Evolutionary conservation across 495 filamentous ascomycete genomes (phyloP).

Genomic region (Wilcoxina mikolae): DNA sequence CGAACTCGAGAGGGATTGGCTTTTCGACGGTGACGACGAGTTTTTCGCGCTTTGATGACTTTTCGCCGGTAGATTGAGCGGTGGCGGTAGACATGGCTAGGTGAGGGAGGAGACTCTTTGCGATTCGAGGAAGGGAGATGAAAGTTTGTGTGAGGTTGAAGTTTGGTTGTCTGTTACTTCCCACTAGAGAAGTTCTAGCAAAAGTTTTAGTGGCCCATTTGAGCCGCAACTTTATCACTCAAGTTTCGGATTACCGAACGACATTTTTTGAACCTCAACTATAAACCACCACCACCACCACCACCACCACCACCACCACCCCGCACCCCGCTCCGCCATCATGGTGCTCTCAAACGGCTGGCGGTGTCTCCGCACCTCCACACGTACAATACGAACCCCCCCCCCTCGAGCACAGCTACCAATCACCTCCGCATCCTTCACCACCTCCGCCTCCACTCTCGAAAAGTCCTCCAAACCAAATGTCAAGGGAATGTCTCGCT

Average conservation of each 20-base stretch:
- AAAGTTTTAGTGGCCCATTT: neutral
- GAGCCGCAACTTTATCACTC: too few relatives aligned
- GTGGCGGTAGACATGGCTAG: neutral
- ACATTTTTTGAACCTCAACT: neutral
- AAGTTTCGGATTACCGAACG: neutral
- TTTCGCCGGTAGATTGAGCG: neutral
- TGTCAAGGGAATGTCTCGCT: neutral
- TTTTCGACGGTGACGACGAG: slow-evolving; percentile 53
- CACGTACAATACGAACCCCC: slow-evolving; percentile 1
- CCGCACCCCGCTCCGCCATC: slow-evolving; percentile 3
- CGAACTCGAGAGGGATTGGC: slow-evolving; percentile 80
- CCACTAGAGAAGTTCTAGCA: too few relatives aligned
- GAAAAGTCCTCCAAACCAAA: neutral
- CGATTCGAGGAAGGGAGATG: too few relatives aligned
- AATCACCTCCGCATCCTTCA: slow-evolving; percentile 22
- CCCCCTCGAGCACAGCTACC: slow-evolving; percentile 13
- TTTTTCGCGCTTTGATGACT: neutral
- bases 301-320: slow-evolving; percentile 16
- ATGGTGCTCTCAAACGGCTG: slow-evolving; percentile 22
- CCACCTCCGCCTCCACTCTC: slow-evolving; percentile 19
- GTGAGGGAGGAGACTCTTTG: too few relatives aligned
- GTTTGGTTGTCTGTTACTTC: too few relatives aligned
- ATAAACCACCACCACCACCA: slow-evolving; percentile 9
- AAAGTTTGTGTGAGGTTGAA: too few relatives aligned
- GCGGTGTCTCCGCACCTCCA: slow-evolving; percentile 18